These are phyloP conservation scores for Aspergillus sp. DNA, from an alignment of 2,329 filamentous ascomycete genomes.

Conservation along the genomic window DNA sequence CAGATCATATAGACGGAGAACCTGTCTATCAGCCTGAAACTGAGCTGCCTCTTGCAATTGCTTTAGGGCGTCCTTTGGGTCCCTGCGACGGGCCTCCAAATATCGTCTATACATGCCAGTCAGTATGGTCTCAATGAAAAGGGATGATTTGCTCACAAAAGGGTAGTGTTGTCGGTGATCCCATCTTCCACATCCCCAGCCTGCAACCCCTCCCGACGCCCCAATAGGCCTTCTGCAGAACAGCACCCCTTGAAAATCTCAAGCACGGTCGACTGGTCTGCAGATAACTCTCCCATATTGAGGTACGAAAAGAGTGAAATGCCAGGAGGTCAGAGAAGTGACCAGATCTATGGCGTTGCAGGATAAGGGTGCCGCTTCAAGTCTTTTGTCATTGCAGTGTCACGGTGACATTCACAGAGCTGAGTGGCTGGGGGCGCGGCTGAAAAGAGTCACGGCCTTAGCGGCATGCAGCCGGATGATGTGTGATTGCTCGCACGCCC, in stretches of 20 bases:
- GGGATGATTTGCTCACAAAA: slow-evolving; percentile 13
- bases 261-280: not conserved
- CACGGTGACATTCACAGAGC: no score
- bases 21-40: slow-evolving; percentile 20
- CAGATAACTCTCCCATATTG: not conserved
- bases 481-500: no score
- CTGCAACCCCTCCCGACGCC: slow-evolving; percentile 12
- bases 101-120: slow-evolving; percentile 20
- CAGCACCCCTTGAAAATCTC: slow-evolving; percentile 2
- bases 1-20: slow-evolving; percentile 20
- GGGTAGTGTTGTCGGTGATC: slow-evolving; percentile 21
- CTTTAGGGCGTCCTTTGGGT: slow-evolving; percentile 16
- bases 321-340: no score
- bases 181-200: slow-evolving; percentile 18
- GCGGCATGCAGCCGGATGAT: no score
- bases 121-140: not conserved
- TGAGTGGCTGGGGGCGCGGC: no score
- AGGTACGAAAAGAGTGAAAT: not conserved
- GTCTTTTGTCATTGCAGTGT: not conserved
- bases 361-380: not conserved
- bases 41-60: slow-evolving; percentile 19
- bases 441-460: no score
- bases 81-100: slow-evolving; percentile 19
- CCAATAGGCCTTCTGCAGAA: slow-evolving; percentile 15
- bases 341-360: not conserved